phyloP scores from a whole-genome alignment of 441 rosid species.

The Monsonia emarginata region DNA sequence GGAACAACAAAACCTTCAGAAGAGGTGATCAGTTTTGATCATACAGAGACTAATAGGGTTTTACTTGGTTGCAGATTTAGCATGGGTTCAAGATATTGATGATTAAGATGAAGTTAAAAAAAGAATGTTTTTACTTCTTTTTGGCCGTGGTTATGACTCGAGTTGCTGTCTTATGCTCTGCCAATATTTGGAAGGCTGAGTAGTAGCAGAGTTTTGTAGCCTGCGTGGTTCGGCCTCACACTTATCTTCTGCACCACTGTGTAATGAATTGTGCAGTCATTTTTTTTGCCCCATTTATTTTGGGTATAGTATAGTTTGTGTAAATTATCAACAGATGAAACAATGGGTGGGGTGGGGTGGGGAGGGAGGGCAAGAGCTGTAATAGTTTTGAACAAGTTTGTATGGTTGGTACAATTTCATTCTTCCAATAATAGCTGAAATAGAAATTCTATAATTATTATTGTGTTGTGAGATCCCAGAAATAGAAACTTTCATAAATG shows the following conservation, averaged over 20 bases:
- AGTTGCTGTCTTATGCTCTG: background rate
- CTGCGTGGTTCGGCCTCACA: background rate
- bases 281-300: background rate
- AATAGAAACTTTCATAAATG: too few relatives aligned
- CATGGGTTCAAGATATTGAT: constrained; percentile 85
- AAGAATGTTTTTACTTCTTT: background rate
- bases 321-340: background rate
- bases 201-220: background rate
- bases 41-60: too few relatives aligned
- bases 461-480: too few relatives aligned
- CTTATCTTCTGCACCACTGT: background rate
- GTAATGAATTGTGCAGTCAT: constrained; percentile 1
- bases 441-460: too few relatives aligned
- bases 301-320: constrained; percentile 1
- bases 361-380: too few relatives aligned
- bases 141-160: background rate
- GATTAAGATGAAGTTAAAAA: constrained; percentile 29
- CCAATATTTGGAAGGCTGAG: background rate
- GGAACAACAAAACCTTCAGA: too few relatives aligned
- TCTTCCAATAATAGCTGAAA: background rate
- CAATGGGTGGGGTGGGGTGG: background rate
- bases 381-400: background rate
- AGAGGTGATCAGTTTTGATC: too few relatives aligned
- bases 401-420: background rate
- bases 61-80: constrained; percentile 51